Percentiles rank a stretch among this genome's conserved stretches.
Conservation (phyloP, 2,329 filamentous ascomycete genomes). For the Tolypocladium album region DNA sequence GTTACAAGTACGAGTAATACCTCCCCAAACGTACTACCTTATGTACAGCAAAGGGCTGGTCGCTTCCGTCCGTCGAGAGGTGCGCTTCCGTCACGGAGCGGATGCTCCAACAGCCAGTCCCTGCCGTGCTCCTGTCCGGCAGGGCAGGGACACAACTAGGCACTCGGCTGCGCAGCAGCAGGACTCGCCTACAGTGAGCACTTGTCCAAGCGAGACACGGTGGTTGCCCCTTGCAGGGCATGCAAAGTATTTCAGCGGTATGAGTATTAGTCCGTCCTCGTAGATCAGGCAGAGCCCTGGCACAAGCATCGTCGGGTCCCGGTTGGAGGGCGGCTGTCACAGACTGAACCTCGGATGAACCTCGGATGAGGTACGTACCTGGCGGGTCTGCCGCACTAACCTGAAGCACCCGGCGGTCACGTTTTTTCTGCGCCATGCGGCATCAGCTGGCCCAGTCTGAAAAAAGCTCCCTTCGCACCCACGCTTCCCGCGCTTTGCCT, state of each 20-base stretch:
- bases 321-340: no score
- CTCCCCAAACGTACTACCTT: no score
- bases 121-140: neutral
- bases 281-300: no score
- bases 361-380: neutral
- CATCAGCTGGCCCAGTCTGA: neutral
- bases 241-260: no score
- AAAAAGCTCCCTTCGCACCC: neutral
- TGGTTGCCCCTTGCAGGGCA: neutral
- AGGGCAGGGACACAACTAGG: neutral
- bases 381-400: neutral
- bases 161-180: neutral
- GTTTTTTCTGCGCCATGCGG: neutral
- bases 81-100: neutral
- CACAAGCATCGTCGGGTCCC: no score
- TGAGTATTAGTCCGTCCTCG: no score
- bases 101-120: neutral
- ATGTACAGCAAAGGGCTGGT: neutral
- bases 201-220: neutral
- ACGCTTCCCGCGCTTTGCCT: neutral
- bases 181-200: neutral
- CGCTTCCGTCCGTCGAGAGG: neutral
- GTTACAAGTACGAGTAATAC: no score
- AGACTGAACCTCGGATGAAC: neutral
- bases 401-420: neutral